Base-by-base conservation (phyloP, 345 rosid species). In the Atalantia buxifolia region DNA sequence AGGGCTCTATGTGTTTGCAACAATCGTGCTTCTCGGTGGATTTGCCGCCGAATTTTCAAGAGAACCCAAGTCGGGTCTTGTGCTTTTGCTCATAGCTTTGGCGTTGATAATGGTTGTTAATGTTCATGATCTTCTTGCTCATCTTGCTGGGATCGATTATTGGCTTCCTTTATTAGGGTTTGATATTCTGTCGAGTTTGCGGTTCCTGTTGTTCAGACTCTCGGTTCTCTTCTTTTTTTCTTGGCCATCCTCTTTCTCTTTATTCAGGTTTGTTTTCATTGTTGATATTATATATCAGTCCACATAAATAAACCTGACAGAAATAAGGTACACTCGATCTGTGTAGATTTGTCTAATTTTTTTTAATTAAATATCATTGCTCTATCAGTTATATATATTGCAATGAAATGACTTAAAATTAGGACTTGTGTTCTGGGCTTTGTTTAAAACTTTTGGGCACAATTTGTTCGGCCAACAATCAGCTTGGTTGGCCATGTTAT, bases 161-260 rank as follows among this genome's bases (percentile, higher is more conserved):
- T 81, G 92, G 80, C 67, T 94, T 38, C 66, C 71, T 25, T 81
- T 96, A 71, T 71, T 89, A 89, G 87, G 71, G 76, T 86, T 73
- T 71, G 97, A 94, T 78, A 9, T 80, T n/a, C 98, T 8, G 97
- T 96, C 14, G 97, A 96, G 84, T 88, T 96, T 48, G 86, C 89
- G 1, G 99, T 88, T 42, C 97, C 97, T 10, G 16, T 86, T 59
- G 89, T 92, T 69, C 91, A 92, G 27, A 77, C 86, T 9, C 59
- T 86, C 5, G 98, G 98, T n/a, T 86, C 94, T 3, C 61, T 89
- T 12, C 88, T 94, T 68, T 76, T 82, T 80, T 88, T 91, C 76
- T 18, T 91, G 42, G 99, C 88, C 19, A 61, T 94, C 67, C 79
- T 96, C 14, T 83, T 91, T 59, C 77, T 91, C 42, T 90, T 91